Percentiles rank a stretch among this genome's conserved stretches.
These are phyloP conservation scores for Termitomyces sp. DNA, from an alignment of 768 basidiomycete genomes.

Conservation along the genomic window DNA sequence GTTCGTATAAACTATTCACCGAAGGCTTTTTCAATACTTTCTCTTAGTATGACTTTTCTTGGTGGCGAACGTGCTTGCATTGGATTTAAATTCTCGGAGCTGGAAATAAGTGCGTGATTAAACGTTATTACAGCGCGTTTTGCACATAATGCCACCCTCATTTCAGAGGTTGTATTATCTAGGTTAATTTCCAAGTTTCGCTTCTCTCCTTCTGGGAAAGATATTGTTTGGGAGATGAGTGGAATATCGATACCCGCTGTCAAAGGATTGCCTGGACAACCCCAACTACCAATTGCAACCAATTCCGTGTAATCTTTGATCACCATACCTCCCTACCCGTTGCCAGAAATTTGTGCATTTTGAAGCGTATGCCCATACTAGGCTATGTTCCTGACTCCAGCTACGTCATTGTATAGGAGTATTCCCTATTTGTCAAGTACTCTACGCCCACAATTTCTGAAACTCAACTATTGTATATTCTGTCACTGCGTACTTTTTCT, in stretches of 20 bases:
- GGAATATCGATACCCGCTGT: conserved; percentile 19
- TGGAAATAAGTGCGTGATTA: conserved; percentile 40
- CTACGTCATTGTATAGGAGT: not conserved
- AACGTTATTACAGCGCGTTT: not conserved
- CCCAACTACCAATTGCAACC: conserved; percentile 4
- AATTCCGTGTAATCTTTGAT: not conserved
- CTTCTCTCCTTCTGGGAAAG: conserved; percentile 18
- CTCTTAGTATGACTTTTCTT: conserved; percentile 36
- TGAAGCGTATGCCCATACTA: not conserved
- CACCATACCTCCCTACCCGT: too few species aligned
- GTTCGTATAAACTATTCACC: conserved; percentile 15
- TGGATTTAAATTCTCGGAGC: conserved; percentile 50
- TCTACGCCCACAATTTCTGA: not conserved
- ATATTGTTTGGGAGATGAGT: conserved; percentile 26
- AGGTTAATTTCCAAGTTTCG: conserved; percentile 22
- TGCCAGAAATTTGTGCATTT: not conserved
- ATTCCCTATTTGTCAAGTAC: not conserved
- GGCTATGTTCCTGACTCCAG: not conserved
- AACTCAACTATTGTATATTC: not conserved
- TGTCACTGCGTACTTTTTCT: not conserved
- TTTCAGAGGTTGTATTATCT: conserved; percentile 22
- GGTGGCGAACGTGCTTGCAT: conserved; percentile 41
- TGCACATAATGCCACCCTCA: not conserved
- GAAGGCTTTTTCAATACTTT: not conserved
- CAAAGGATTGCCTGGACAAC: conserved; percentile 6